phyloP scores from a whole-genome alignment of 1,139 yeast genomes.

The Ogataea hybrid region DNA sequence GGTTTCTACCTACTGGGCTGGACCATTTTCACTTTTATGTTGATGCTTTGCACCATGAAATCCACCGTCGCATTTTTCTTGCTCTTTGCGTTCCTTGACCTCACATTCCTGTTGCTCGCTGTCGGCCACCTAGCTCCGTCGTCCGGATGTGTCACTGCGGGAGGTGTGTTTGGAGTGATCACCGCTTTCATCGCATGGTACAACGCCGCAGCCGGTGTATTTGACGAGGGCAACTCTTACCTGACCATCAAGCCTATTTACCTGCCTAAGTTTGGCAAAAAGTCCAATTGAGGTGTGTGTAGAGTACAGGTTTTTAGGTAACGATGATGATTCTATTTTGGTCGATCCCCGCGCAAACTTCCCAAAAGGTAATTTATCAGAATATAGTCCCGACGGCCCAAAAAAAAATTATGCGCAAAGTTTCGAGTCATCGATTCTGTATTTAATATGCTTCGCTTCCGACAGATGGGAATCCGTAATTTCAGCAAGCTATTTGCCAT shows the following conservation, averaged over 20 bases:
- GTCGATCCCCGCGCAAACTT: constrained; percentile 9
- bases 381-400: not conserved
- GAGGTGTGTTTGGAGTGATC: constrained; percentile 77
- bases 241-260: constrained; percentile 51
- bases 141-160: constrained; percentile 55
- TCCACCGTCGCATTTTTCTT: constrained; percentile 76
- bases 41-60: constrained; percentile 66
- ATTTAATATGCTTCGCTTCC: constrained; percentile 4
- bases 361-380: not conserved
- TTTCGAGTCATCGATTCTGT: not conserved
- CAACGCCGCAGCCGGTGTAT: constrained; percentile 89
- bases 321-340: not conserved
- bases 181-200: constrained; percentile 85
- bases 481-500: constrained; percentile 1
- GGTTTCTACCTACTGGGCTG: constrained; percentile 79
- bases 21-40: constrained; percentile 73
- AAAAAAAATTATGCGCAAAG: not conserved
- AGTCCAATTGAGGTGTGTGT: constrained; percentile 3
- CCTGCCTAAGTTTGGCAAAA: constrained; percentile 26
- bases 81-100: constrained; percentile 59
- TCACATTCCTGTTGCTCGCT: constrained; percentile 68
- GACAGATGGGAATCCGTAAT: not conserved
- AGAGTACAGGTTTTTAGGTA: not conserved
- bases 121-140: constrained; percentile 51
- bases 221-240: constrained; percentile 69